A percentile compares a stretch with the other conserved stretches of the same genome.
Conservation (phyloP, 2,329 filamentous ascomycete species). For the Colletotrichum lentis region DNA sequence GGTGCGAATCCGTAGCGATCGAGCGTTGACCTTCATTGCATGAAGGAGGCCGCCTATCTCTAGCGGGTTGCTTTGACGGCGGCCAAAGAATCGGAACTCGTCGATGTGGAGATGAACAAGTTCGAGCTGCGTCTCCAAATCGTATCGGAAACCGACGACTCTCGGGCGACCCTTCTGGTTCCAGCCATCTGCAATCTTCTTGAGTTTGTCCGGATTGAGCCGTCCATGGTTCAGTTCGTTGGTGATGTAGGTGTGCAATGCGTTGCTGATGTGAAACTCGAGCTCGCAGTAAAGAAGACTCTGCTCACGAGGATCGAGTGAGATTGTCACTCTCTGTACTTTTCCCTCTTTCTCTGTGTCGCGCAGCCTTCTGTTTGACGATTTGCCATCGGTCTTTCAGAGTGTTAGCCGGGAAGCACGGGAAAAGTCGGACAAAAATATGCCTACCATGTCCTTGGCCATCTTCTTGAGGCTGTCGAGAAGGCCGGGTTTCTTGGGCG, state of each 20-base stretch:
- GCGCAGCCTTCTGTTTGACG: conserved; percentile 45
- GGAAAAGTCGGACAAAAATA: neutral
- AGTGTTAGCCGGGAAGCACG: neutral
- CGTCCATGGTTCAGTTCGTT: conserved; percentile 64
- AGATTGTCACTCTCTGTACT: conserved; percentile 54
- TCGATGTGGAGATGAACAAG: conserved; percentile 59
- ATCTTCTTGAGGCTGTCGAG: conserved; percentile 60
- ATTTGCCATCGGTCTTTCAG: conserved; percentile 50
- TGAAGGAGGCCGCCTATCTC: conserved; percentile 60
- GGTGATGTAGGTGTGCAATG: conserved; percentile 61
- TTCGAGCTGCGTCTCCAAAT: conserved; percentile 68
- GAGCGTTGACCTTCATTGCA: conserved; percentile 61
- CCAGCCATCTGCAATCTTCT: conserved; percentile 62
- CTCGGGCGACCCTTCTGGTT: conserved; percentile 60
- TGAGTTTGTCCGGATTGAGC: conserved; percentile 60
- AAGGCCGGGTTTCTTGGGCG: conserved; percentile 52
- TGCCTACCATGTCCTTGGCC: conserved; percentile 62
- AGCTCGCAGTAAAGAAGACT: conserved; percentile 67
- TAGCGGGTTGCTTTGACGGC: conserved; percentile 51
- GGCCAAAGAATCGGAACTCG: conserved; percentile 64
- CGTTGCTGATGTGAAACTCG: conserved; percentile 62
- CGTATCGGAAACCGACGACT: conserved; percentile 66
- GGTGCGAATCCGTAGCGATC: conserved; percentile 62
- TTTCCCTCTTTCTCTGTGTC: conserved; percentile 42
- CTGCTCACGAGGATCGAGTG: conserved; percentile 64